Evolutionary conservation across 345 rosid genomes (phyloP).

Genomic region (Melaleuca alternifolia): DNA sequence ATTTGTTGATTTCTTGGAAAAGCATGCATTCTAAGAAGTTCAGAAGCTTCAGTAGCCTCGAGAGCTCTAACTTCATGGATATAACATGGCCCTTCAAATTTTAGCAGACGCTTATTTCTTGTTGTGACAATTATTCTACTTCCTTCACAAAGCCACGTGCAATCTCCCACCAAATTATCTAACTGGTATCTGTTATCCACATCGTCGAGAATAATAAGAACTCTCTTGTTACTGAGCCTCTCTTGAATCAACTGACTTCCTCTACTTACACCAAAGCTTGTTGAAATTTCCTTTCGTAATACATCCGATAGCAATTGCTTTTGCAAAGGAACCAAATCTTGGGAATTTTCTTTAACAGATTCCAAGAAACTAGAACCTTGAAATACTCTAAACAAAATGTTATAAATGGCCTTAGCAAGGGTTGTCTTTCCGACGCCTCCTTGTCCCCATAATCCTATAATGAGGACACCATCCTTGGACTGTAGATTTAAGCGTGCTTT

Average conservation of each 20-base stretch:
- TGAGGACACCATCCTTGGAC: not conserved
- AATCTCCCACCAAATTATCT: not conserved
- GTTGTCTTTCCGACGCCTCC: slow-evolving; percentile 53
- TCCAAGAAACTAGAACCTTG: slow-evolving; percentile 14
- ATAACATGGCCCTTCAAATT: too few species aligned
- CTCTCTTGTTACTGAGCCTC: not conserved
- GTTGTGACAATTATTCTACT: slow-evolving; percentile 8
- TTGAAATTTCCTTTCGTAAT: not conserved
- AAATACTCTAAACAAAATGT: slow-evolving; percentile 3
- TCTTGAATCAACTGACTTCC: not conserved
- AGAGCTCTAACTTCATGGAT: not conserved
- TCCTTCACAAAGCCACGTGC: slow-evolving; percentile 1
- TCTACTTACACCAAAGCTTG: not conserved
- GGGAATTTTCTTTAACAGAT: slow-evolving; percentile 13
- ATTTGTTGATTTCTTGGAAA: too few species aligned
- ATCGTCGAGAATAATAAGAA: slow-evolving; percentile 9
- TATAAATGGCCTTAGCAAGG: slow-evolving; percentile 16
- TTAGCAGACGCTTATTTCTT: not conserved
- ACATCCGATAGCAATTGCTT: not conserved
- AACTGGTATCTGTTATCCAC: not conserved
- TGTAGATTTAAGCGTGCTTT: not conserved
- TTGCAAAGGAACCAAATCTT: not conserved
- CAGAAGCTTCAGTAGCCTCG: not conserved
- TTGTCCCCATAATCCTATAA: slow-evolving; percentile 37
- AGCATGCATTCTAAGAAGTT: not conserved